Evolutionary conservation across 495 filamentous ascomycete genomes (phyloP), one percentile per base, ranked within the genome.

Genomic region (Neurospora pannonica): DNA sequence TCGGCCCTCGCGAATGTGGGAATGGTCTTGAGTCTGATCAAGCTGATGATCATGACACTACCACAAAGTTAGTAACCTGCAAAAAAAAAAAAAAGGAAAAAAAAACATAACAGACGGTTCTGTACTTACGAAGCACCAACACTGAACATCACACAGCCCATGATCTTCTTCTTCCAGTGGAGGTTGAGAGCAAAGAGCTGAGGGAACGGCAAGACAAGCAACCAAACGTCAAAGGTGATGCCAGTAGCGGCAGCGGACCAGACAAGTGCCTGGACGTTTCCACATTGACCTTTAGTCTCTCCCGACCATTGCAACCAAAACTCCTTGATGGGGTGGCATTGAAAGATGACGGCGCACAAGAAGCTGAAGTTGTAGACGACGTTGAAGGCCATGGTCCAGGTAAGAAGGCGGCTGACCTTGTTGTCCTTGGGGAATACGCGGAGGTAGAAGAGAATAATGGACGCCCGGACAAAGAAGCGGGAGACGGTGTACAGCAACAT

Each of bases 401-500:
- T 79, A 4, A 79, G 28, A 2, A 80, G 36, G 17, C 81, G 78
- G 60, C 85, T 82, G 11, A 76, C 70, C 40, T 76, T 78, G 54
- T 72, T 76, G 19, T 74, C 43, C 69, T 71, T 28, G 9, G 83
- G 83, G 72, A 88, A 87, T 62, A 88, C 82, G 43, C 86, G 85
- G 9, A 88, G 78, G 79, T 86, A 87, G 77, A 87, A 84, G 75
- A 87, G 79, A 19, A 87, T 82, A 75, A 88, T 84, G 13, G 84
- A 86, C 46, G 84, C 76, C 37, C 86, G 86, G 37, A 84, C 79
- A 28, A 84, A 72, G 76, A 79, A 82, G 39, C 83, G 79, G 3
- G 82, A 77, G 17, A 75, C 70, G 21, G 82, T 80, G 77, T 87
- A 87, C 62, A 84, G 71, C 21, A 84, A 43, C 77, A 81, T 81